Conservation (phyloP, 768 basidiomycete genomes). For the Pulveroboletus frians region DNA sequence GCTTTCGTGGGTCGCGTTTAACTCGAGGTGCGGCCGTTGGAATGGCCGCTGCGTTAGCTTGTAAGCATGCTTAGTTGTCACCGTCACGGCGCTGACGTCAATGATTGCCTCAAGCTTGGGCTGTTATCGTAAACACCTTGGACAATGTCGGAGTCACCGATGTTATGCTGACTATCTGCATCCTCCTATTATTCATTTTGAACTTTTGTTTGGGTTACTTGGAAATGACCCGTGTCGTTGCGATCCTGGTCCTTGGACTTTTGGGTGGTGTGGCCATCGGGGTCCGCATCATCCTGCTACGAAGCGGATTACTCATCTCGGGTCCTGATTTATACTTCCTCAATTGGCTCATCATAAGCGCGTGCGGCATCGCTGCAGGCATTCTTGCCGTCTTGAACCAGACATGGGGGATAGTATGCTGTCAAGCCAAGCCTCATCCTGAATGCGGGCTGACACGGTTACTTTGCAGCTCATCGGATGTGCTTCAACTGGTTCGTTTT, state of each 20-base stretch:
- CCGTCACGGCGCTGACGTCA: not conserved
- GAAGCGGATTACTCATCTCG: conserved; percentile 44
- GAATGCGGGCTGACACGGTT: conserved; percentile 2
- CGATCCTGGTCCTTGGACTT: conserved; percentile 43
- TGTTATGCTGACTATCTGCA: conserved; percentile 43
- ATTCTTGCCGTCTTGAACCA: conserved; percentile 41
- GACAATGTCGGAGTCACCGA: conserved; percentile 47
- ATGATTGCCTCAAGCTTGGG: conserved; percentile 45
- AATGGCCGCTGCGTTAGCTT: conserved; percentile 41
- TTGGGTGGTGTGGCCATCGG: conserved; percentile 55
- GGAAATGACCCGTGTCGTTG: conserved; percentile 44
- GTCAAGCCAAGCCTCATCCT: not conserved
- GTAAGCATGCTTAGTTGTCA: conserved; percentile 28
- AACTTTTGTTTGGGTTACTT: conserved; percentile 54
- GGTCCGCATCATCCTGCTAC: conserved; percentile 48
- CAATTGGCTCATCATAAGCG: conserved; percentile 52
- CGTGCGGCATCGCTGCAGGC: conserved; percentile 40
- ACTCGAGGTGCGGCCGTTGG: conserved; percentile 54
- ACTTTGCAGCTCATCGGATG: conserved; percentile 39
- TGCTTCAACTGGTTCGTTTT: conserved; percentile 58
- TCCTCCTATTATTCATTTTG: conserved; percentile 44
- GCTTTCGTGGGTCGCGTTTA: conserved; percentile 52
- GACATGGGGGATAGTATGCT: conserved; percentile 46
- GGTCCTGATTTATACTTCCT: conserved; percentile 30
- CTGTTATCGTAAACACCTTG: conserved; percentile 55